Evolutionary conservation across 768 basidiomycete genomes (phyloP), one percentile per base, ranked within the genome.

Genomic region (Dacryopinax spathularia): DNA sequence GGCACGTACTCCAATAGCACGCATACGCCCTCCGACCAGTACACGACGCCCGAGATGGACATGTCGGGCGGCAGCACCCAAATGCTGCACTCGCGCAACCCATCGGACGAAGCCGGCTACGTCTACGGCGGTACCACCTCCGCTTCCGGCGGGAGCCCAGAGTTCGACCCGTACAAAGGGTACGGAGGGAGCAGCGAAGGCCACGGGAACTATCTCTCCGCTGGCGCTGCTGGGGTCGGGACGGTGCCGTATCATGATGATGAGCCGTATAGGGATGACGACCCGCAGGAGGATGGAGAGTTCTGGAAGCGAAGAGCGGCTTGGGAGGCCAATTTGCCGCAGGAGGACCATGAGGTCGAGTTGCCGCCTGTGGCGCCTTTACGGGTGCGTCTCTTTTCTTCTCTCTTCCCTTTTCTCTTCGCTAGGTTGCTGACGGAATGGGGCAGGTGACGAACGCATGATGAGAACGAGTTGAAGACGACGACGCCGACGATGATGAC

Each of bases 151-250:
- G 29, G 48, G 3, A 56, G 48, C 48, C 25, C 25, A 6, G 48
- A 56, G 48, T 56, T 56, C 25, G 48, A 56, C 48, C 48, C 48
- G 48, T 56, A 56, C 29, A 56, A 56, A 29, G 48, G 48, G 15
- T 56, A 27, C 48, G 25, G 25, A 22, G 48, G 25, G 13, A 56
- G 48, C 48, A 31, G 25, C 25, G 48, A 56, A 22, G 43, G n/a
- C 13, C 48, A 56, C 25, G 20, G 48, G 9, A 3, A 56, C 48
- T 41, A 41, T 22, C 39, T 41, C 39, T 18, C 39, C 5, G 10
- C 29, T 18, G 29, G n/a, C n/a, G n/a, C n/a, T n/a, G n/a, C n/a
- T n/a, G n/a, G n/a, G n/a, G n/a, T n/a, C n/a, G n/a, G n/a, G n/a
- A n/a, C 12, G 48, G 48, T 56, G 9, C 48, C 29, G 48, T 31